Conservation (phyloP, 139 green algal species). For the Picochlorum sp. region DNA sequence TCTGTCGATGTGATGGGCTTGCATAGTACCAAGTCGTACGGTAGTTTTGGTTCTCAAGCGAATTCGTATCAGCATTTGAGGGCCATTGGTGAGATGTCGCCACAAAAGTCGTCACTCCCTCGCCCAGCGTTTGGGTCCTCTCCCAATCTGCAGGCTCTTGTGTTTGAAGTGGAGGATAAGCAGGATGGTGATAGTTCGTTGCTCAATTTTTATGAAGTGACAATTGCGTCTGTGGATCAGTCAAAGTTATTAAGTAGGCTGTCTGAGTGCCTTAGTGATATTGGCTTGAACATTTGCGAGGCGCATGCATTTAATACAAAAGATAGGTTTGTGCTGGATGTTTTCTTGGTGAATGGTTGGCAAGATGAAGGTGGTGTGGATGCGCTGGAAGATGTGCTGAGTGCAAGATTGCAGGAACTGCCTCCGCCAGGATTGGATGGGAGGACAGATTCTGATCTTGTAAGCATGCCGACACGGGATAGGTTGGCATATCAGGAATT, state of each 20-base stretch:
- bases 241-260: conserved; percentile 84
- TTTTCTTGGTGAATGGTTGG: conserved; percentile 94
- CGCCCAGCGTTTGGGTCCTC: conserved; percentile 84
- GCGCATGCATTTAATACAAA: conserved; percentile 97
- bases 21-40: conserved; percentile 27
- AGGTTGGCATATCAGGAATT: conserved; percentile 5
- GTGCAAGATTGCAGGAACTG: conserved; percentile 63
- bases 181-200: conserved; percentile 8
- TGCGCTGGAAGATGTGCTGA: conserved; percentile 67
- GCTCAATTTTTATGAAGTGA: conserved; percentile 81
- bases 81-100: conserved; percentile 13
- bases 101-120: conserved; percentile 21
- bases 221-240: conserved; percentile 80
- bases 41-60: conserved; percentile 10
- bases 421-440: conserved; percentile 39
- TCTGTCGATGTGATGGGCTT: conserved; percentile 60
- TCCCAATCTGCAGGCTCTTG: conserved; percentile 74
- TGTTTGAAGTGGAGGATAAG: conserved; percentile 56
- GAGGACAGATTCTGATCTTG: neutral
- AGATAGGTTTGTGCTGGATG: conserved; percentile 88
- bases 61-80: conserved; percentile 2
- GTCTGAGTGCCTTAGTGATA: conserved; percentile 74
- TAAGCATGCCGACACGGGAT: neutral
- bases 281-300: conserved; percentile 96
- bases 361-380: conserved; percentile 28